phyloP scores from a whole-genome alignment of 1,139 yeast species.

The Magnusiomyces fungicola region DNA sequence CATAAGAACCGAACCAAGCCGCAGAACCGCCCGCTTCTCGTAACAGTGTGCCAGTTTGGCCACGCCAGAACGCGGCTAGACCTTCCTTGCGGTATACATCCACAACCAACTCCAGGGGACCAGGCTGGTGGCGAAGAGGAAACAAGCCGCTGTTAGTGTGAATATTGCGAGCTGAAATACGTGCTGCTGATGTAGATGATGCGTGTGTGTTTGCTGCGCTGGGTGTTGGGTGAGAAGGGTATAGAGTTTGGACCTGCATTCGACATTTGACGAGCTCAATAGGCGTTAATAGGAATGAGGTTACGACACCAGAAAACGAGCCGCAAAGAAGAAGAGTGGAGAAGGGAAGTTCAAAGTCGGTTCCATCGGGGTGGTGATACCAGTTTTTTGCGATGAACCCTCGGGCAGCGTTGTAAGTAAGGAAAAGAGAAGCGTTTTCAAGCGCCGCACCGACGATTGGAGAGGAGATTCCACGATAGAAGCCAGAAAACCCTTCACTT shows the following conservation, averaged over 20 bases:
- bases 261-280: conserved; percentile 83
- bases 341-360: conserved; percentile 11
- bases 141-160: not conserved
- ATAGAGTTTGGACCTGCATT: conserved; percentile 58
- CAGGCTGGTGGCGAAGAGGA: not conserved
- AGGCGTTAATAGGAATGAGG: conserved; percentile 83
- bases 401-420: conserved; percentile 49
- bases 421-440: conserved; percentile 70
- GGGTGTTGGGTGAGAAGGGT: not conserved
- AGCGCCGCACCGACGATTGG: conserved; percentile 85
- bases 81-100: conserved; percentile 32
- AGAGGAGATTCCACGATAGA: conserved; percentile 59
- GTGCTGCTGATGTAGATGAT: not conserved
- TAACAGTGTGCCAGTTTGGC: conserved; percentile 74
- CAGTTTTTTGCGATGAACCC: conserved; percentile 25
- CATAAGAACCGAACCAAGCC: conserved; percentile 91
- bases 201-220: not conserved
- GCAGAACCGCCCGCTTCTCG: conserved; percentile 90
- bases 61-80: conserved; percentile 61
- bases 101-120: not conserved
- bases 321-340: conserved; percentile 48
- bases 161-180: not conserved
- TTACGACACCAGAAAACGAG: conserved; percentile 73
- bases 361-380: conserved; percentile 4
- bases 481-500: conserved; percentile 62